A percentile compares a stretch with the other conserved stretches of the same genome.
Conservation (phyloP, 805 yeast genomes). For the Blastobotrys parvus region DNA sequence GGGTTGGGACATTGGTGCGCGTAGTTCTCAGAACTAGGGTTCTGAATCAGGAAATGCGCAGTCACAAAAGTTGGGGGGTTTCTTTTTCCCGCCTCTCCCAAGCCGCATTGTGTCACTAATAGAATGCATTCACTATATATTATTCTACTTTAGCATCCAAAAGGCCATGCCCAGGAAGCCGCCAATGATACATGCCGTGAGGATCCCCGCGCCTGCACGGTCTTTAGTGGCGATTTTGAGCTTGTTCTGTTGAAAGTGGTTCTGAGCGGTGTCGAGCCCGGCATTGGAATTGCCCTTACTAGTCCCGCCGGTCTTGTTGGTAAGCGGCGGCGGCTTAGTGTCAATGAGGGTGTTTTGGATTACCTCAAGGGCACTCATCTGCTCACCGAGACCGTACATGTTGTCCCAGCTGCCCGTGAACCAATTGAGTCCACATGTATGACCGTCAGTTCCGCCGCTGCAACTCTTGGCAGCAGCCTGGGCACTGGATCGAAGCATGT, state of each 20-base stretch:
- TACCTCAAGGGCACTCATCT: slow-evolving; percentile 73
- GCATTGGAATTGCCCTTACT: slow-evolving; percentile 61
- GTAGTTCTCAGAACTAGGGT: no score
- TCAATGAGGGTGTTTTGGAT: slow-evolving; percentile 35
- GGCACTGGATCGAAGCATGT: slow-evolving; percentile 46
- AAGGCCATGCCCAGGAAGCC: slow-evolving; percentile 54
- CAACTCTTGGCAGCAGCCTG: slow-evolving; percentile 74
- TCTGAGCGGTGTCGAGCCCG: slow-evolving; percentile 36
- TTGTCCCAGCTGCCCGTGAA: slow-evolving; percentile 59
- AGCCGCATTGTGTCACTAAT: no score
- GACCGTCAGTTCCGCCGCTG: slow-evolving; percentile 79
- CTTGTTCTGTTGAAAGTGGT: not conserved
- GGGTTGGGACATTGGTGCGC: no score
- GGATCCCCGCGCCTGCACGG: slow-evolving; percentile 18
- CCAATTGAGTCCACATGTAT: slow-evolving; percentile 88
- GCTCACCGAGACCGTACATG: slow-evolving; percentile 80
- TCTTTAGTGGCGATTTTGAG: slow-evolving; percentile 1
- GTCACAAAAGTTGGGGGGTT: no score
- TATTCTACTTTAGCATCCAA: slow-evolving; percentile 51
- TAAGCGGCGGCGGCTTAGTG: slow-evolving; percentile 42
- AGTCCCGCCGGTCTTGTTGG: slow-evolving; percentile 58
- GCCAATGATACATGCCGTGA: slow-evolving; percentile 37
- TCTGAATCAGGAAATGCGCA: no score
- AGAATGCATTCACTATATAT: not conserved
- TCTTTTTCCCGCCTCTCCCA: no score